Evolutionary conservation across 2,329 filamentous ascomycete genomes (phyloP), one percentile per base, ranked within the genome.

Genomic region (Cladosporium sp.): DNA sequence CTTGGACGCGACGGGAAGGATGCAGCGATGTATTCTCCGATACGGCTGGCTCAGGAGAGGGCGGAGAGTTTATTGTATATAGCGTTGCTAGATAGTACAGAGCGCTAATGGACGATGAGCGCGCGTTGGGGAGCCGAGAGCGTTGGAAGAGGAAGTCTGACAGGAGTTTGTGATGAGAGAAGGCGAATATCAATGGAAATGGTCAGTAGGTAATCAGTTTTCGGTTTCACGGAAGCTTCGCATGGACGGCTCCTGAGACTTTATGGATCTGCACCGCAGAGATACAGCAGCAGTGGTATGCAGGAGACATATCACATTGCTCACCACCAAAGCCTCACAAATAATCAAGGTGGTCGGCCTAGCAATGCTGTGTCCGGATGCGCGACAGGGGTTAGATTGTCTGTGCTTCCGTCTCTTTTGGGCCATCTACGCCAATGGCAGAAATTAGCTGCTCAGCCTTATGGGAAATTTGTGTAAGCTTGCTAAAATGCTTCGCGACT

Each of bases 91-190:
- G 21, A 23, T 52, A 5, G 60, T 33, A 53, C 60, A 62, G 35
- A 53, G 60, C 60, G 60, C 60, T 62, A 52, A 40, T 16, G 31
- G 52, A 53, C 49, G 31, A 62, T 55, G 21, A 23, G 31, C 37
- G 33, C 29, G 37, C 60, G 60, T 62, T 62, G 60, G 60, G 60
- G 60, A 62, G 60, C 60, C 60, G 60, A 62, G 29, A 62, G 60
- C 60, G 60, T 62, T 62, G 57, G 23, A 31, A 31, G 7, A 60
- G 53, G 60, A 21, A 55, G 52, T 55, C 8, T 55, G 28, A 31
- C 21, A 29, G 49, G 37, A 31, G 40, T 49, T 31, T 12, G 14
- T 23, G 40, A 46, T 44, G 57, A 40, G 21, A 31, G 35, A 18
- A 29, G 57, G 26, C 26, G 23, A 49, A 49, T 46, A 21, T 23